Percentiles rank a stretch among this genome's conserved stretches.
Evolutionary conservation across 345 rosid genomes (phyloP).

Genomic region (Heritiera fomes): DNA sequence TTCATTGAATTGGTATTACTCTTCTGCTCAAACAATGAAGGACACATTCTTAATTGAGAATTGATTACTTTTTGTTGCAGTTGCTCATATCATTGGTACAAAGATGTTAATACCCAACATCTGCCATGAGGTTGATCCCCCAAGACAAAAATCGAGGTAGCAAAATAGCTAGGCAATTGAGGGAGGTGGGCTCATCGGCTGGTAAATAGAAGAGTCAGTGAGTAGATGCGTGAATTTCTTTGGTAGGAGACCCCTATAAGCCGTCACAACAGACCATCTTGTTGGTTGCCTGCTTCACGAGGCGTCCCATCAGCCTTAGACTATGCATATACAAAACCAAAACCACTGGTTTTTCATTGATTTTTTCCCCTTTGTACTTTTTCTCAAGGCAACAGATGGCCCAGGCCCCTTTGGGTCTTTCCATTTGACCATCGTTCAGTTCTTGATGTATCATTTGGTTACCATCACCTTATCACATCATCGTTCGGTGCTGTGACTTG

Average conservation of each 20-base stretch:
- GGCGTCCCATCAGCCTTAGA: conserved; percentile 6
- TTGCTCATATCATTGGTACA: conserved; percentile 75
- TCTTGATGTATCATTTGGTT: conserved; percentile 5
- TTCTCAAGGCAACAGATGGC: conserved; percentile 16
- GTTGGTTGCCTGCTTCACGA: background rate
- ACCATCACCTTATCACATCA: background rate
- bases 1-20: background rate
- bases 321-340: background rate
- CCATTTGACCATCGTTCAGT: conserved; percentile 1
- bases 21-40: background rate
- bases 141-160: background rate
- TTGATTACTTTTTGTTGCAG: conserved; percentile 43
- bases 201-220: background rate
- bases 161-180: background rate
- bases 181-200: background rate
- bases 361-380: background rate
- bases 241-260: background rate
- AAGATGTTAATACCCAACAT: conserved; percentile 52
- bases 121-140: conserved; percentile 9
- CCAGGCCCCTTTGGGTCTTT: background rate
- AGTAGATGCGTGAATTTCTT: conserved; percentile 2
- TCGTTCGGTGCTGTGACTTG: background rate
- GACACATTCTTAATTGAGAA: background rate
- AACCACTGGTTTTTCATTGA: background rate
- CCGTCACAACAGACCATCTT: conserved; percentile 1